Evolutionary conservation across 2,329 filamentous ascomycete genomes (phyloP).

Genomic region (Sclerotinia trifoliorum): DNA sequence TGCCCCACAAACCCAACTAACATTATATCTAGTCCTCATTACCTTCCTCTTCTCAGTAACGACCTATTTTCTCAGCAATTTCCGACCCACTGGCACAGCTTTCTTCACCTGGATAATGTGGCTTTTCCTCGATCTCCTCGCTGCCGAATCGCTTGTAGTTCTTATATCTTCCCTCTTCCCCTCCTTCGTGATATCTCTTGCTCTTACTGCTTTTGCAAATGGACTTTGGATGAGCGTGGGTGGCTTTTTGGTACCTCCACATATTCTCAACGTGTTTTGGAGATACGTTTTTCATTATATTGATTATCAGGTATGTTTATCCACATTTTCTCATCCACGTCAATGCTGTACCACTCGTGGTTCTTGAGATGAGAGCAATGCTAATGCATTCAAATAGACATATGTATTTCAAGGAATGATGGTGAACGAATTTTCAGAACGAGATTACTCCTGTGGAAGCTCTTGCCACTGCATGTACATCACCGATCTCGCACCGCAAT

Average conservation of each 20-base stretch:
- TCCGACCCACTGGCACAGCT: constrained; percentile 60
- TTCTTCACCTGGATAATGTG: constrained; percentile 82
- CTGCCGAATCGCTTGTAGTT: constrained; percentile 80
- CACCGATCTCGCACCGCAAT: constrained; percentile 59
- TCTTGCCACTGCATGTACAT: constrained; percentile 65
- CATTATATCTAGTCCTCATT: constrained; percentile 57
- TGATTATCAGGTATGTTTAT: constrained; percentile 65
- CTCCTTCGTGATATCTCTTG: constrained; percentile 76
- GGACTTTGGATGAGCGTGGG: constrained; percentile 86
- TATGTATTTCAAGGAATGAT: constrained; percentile 94
- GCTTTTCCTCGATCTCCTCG: constrained; percentile 81
- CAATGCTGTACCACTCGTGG: background rate
- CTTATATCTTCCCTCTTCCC: constrained; percentile 71
- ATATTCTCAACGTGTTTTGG: constrained; percentile 77
- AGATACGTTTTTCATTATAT: constrained; percentile 86
- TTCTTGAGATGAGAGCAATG: background rate
- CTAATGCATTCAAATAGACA: constrained; percentile 40
- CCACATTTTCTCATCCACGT: background rate
- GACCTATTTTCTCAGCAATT: constrained; percentile 78
- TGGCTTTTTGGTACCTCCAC: constrained; percentile 75
- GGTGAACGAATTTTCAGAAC: constrained; percentile 75
- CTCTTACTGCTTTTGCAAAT: constrained; percentile 80
- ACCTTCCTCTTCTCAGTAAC: constrained; percentile 71
- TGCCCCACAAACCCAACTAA: constrained; percentile 21
- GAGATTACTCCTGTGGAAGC: constrained; percentile 59